Percentiles rank a stretch among this genome's conserved stretches.
phyloP scores from a whole-genome alignment of 495 filamentous ascomycete genomes.

The Peziza echinospora region DNA sequence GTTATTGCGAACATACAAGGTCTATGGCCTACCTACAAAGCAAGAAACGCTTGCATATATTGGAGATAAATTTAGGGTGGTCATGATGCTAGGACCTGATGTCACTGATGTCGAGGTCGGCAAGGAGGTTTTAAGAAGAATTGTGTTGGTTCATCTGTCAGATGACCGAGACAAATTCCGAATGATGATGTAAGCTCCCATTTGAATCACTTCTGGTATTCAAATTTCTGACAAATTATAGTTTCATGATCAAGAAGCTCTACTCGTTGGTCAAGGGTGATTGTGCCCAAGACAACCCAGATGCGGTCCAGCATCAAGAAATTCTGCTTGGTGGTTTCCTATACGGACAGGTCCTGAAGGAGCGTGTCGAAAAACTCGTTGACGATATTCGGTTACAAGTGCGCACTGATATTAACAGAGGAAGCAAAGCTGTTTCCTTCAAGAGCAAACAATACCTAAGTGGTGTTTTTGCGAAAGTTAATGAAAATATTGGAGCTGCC shows the following conservation, averaged over 20 bases:
- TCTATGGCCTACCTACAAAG: conserved; percentile 58
- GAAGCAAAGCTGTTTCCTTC: conserved; percentile 11
- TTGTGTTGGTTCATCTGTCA: conserved; percentile 79
- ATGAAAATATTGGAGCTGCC: conserved; percentile 67
- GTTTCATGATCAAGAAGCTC: conserved; percentile 85
- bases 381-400: conserved; percentile 37
- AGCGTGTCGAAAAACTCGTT: conserved; percentile 74
- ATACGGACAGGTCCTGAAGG: conserved; percentile 88
- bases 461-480: conserved; percentile 54
- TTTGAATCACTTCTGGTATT: not conserved
- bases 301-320: conserved; percentile 88
- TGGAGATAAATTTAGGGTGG: conserved; percentile 70
- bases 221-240: not conserved
- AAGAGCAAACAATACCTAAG: conserved; percentile 52
- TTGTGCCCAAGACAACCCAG: conserved; percentile 81
- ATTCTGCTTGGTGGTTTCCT: conserved; percentile 79
- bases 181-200: conserved; percentile 41
- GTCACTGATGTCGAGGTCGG: conserved; percentile 72
- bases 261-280: conserved; percentile 83
- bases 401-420: conserved; percentile 42
- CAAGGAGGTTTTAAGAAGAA: conserved; percentile 66
- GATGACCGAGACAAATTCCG: conserved; percentile 72
- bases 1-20: conserved; percentile 77
- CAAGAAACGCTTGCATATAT: conserved; percentile 59
- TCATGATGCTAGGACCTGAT: conserved; percentile 57